Evolutionary conservation across 2,329 filamentous ascomycete species (phyloP), one percentile per base, ranked within the genome.

Genomic region (Pochonia chlamydosporia): DNA sequence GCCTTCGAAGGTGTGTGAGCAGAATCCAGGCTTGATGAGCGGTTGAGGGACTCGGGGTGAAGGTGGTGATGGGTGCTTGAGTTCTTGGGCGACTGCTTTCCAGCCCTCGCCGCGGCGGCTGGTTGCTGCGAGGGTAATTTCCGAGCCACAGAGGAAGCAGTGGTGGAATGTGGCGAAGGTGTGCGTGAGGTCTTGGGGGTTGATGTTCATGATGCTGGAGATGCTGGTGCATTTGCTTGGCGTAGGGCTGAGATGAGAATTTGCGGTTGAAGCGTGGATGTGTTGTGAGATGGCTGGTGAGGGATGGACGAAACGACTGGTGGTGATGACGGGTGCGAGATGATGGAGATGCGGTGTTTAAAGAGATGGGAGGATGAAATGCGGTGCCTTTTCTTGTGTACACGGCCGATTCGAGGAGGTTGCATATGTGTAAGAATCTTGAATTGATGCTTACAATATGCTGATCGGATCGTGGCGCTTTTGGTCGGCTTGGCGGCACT

Each of bases 141-240:
- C 21, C 6, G 49, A 46, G 20, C 46, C 43, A 40, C 49, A 51
- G 25, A 51, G 31, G 21, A 33, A 30, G 42, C 49, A 51, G 40
- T 43, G 23, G 21, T 36, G 31, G 6, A n/a, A 31, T 18, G 40
- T 36, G 14, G 39, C 37, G 3, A 33, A 11, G 11, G 33, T 23
- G 36, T 21, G 43, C n/a, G 40, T 16, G 36, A 6, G 24, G 13
- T 31, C 33, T 4, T 37, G 26, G 40, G 36, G 46, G 36, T 18
- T 35, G 26, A 20, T 18, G 44, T 33, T 25, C 11, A 20, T 36
- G n/a, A 20, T 36, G 33, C 8, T 25, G 39, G 39, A 41, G 30
- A 33, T 10, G 30, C 30, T 33, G 30, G 10, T 33, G 30, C 10
- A n/a, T n/a, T n/a, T n/a, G n/a, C n/a, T n/a, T n/a, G n/a, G n/a